Base-by-base conservation (phyloP, 2,329 filamentous ascomycete genomes). In the Paracamarosporium sp. region DNA sequence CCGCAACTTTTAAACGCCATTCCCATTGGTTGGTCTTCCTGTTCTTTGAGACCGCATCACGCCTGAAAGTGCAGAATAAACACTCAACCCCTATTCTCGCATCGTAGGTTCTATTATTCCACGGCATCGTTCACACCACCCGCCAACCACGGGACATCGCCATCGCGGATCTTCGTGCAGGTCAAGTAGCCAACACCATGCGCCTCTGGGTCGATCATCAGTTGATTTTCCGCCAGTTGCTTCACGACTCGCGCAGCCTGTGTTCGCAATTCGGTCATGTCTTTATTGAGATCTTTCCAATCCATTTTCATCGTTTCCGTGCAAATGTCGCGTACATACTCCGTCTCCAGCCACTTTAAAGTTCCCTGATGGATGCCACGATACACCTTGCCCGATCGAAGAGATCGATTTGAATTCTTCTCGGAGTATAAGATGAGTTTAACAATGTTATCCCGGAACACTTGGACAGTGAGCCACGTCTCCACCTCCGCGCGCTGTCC, bases 121-220 rank as follows among this genome's bases (percentile, higher is more conserved):
- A 56, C 17, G 24, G 5, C 20, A 5, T 22, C 15, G 15, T 57
- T 27, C 28, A 17, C 24, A 33, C 9, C 5, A 22, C 41, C 33
- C 50, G 36, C 53, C 31, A 36, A 35, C 76, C 75, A 78, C 22
- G 69, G 71, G 11, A 73, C 55, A 51, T 77, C 72, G 25, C 53
- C 58, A n/a, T 31, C 25, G 22, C 41, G 35, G 1, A 77, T 61
- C 48, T 73, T 66, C 6, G 64, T 59, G 55, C 75, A 79, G 22
- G 71, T 78, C 54, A 78, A 53, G 60, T 74, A 79, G 4, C 62
- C 59, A n/a, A 78, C 63, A 13, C 50, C 55, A 13, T 65, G 53
- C 43, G 40, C 41, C n/a, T 74, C 70, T 1, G 71, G 64, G 44
- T 74, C 65, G 24, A 71, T 55, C 64, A 76, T 69, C 0, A 71